Evolutionary conservation across 768 basidiomycete genomes (phyloP).

Genomic region (Macrolepiota albuminosa): DNA sequence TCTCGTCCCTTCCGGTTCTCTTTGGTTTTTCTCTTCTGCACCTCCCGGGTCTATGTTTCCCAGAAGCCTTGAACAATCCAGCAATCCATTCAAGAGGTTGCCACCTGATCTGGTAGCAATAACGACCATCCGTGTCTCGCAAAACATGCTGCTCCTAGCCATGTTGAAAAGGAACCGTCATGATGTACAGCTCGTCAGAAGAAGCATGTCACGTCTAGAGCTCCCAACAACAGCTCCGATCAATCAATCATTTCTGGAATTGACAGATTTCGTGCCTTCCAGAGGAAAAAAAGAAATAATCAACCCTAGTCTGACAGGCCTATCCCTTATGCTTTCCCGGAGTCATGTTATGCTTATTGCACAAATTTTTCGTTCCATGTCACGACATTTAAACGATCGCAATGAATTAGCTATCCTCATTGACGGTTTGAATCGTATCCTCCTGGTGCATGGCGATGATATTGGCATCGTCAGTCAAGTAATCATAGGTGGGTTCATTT

Average conservation of each 20-base stretch:
- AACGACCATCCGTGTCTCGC: constrained; percentile 61
- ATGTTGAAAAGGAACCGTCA: constrained; percentile 64
- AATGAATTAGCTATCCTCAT: constrained; percentile 61
- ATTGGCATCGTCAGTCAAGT: constrained; percentile 73
- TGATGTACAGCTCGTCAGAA: constrained; percentile 64
- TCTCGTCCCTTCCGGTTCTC: constrained; percentile 61
- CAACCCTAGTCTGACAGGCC: constrained; percentile 26
- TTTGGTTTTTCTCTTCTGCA: constrained; percentile 62
- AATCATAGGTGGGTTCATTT: constrained; percentile 52
- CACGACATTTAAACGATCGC: constrained; percentile 64
- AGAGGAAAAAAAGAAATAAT: constrained; percentile 12
- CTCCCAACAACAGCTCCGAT: constrained; percentile 39
- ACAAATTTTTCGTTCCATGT: constrained; percentile 69
- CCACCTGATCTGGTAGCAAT: constrained; percentile 45
- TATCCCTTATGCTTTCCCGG: constrained; percentile 61
- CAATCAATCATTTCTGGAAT: constrained; percentile 28
- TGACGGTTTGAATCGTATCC: constrained; percentile 67
- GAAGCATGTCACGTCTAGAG: constrained; percentile 56
- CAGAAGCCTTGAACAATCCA: constrained; percentile 27
- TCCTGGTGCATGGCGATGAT: constrained; percentile 66
- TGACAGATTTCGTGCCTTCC: constrained; percentile 45
- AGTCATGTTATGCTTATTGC: constrained; percentile 66
- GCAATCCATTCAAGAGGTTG: constrained; percentile 33
- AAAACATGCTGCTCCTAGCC: constrained; percentile 62
- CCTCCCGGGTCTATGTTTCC: constrained; percentile 63